Base-by-base conservation (phyloP, 805 yeast genomes). In the Kuraishia capsulata region DNA sequence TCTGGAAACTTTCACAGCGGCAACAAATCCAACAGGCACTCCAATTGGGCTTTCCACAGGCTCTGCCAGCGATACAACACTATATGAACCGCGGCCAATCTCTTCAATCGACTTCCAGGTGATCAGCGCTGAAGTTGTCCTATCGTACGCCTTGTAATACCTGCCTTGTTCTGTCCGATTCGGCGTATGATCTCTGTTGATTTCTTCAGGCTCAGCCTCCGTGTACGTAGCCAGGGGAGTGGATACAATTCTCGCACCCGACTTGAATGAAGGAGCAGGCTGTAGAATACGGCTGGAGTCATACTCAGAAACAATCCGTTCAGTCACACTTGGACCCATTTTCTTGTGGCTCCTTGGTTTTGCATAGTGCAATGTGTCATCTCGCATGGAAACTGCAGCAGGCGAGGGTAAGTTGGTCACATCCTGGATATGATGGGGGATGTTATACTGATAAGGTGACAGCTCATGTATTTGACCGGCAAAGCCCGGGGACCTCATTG, bases 31-130 rank as follows among this genome's bases (percentile, higher is more conserved):
- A n/a, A n/a, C n/a, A n/a, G n/a, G n/a, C n/a, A n/a, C n/a, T 13
- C 8, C 17, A 6, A 5, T 11, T 16, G 44, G 23, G 2, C 41
- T 32, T 10, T 47, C 32, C 2, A 44, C 42, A 13, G 42, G 30
- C 30, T 56, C 55, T 4, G 73, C 81, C 13, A 73, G 49, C 14
- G 73, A 66, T 9, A 83, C 92, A 5, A 66, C 68, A 53, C 87
- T 78, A 54, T 82, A 83, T 21, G 78, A 71, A 0, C 94, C 94
- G 17, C 62, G 48, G 1, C 94, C 94, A 4, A 83, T 62, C 32
- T 69, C 63, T 33, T 54, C 57, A 1, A 59, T 38, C 39, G 59
- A 59, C 20, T 47, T 49, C 71, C 73, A 67, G 10, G n/a, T 18
- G 8, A 19, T n/a, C 8, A 29, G 10, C 17, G 10, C 3, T 5